Evolutionary conservation across 352 stramenopile species (phyloP), one percentile per base, ranked within the genome.

Genomic region (Globisporangium radiosum): DNA sequence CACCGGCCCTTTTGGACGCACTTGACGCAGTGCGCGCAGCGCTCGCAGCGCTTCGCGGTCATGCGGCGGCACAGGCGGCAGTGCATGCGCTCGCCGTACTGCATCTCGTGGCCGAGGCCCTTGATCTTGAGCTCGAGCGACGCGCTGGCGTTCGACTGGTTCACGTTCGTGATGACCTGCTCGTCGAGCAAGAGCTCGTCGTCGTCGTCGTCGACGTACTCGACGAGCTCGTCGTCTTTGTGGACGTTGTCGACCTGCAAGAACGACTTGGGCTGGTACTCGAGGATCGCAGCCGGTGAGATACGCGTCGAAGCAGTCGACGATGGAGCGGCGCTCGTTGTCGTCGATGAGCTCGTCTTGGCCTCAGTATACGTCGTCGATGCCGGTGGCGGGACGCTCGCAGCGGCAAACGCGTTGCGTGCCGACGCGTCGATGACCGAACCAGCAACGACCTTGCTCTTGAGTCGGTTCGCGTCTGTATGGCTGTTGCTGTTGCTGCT

Each of bases 221-320:
- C 80, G 54, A 76, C 61, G 38, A 81, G 62, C 42, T 85, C 80
- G 39, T 88, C 79, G 52, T 88, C 76, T 13, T 78, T 65, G 17
- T 63, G n/a, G 4, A 53, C 51, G 19, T 45, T 57, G 44, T 87
- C 77, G 51, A 69, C 71, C 37, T 86, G 73, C 47, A 92, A 33
- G 47, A 92, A 92, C 11, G 72, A 76, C 60, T 92, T 92, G 5
- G 76, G 69, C 69, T 92, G 83, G 59, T 92, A 92, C 59, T 83
- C 66, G 47, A 92, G 57, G 50, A 92, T 60, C 1, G 77, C 75
- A 7, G 71, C 57, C 0, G 73, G 68, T 6, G 66, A 68, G 40
- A 74, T 57, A 14, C 54, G 64, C 13, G 57, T 64, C 0, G 60
- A 7, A 2, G 61, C 54, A 39, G 51, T 60, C 17, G 52, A 52